A percentile compares a stretch with the other conserved stretches of the same genome.
phyloP scores from a whole-genome alignment of 768 basidiomycete species.

The Cystobasidium ongulense region DNA sequence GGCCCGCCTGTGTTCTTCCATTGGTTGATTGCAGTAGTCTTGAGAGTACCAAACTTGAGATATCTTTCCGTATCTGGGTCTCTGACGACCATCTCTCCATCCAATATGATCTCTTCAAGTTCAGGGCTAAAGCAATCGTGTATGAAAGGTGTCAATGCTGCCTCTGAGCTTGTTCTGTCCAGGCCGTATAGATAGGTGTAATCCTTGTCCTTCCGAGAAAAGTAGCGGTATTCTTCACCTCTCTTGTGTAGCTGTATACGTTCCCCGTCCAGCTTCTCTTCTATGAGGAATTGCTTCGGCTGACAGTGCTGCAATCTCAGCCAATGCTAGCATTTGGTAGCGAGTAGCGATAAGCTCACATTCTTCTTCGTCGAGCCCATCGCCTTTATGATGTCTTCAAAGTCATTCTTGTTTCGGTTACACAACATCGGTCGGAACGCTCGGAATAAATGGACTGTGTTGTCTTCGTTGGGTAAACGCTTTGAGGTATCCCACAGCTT shows the following conservation, averaged over 20 bases:
- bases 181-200: conserved; percentile 69
- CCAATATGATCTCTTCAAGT: conserved; percentile 83
- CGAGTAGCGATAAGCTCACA: background rate
- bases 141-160: conserved; percentile 82
- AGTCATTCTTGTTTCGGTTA: conserved; percentile 69
- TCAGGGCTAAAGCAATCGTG: conserved; percentile 64
- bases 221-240: conserved; percentile 84
- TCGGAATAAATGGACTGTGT: conserved; percentile 68
- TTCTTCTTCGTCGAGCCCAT: conserved; percentile 51
- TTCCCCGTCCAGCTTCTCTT: conserved; percentile 97
- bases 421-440: conserved; percentile 93
- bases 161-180: conserved; percentile 54
- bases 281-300: conserved; percentile 70
- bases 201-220: conserved; percentile 58
- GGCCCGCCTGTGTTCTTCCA: conserved; percentile 17
- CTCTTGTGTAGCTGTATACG: conserved; percentile 90
- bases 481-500: conserved; percentile 68
- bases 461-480: conserved; percentile 55
- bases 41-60: conserved; percentile 84
- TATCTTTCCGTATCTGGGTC: conserved; percentile 81
- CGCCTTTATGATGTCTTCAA: conserved; percentile 73
- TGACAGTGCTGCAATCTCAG: conserved; percentile 12
- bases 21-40: conserved; percentile 68
- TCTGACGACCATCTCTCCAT: conserved; percentile 98
- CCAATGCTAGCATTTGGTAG: background rate